phyloP scores from a whole-genome alignment of 352 stramenopile genomes.

The Phytophthora crassamura region DNA sequence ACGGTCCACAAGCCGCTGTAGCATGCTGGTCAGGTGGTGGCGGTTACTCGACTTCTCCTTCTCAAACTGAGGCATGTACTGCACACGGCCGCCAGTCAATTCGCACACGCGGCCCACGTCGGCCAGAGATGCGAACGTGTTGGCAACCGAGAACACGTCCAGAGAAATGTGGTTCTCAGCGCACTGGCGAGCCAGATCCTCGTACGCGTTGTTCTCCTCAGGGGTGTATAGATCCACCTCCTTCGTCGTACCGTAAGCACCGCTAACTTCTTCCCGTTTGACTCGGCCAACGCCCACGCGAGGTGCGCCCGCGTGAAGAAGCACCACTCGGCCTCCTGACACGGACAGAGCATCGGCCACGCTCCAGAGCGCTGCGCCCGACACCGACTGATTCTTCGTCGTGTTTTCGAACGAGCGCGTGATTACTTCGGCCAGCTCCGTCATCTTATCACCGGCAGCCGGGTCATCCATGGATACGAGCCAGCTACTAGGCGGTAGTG shows the following conservation, averaged over 20 bases:
- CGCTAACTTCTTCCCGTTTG: slow-evolving; percentile 82
- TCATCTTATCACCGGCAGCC: slow-evolving; percentile 72
- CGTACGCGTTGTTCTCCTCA: slow-evolving; percentile 73
- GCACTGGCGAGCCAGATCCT: slow-evolving; percentile 67
- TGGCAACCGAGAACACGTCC: slow-evolving; percentile 87
- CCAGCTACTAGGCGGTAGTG: slow-evolving; percentile 78
- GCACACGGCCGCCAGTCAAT: slow-evolving; percentile 84
- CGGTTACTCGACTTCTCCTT: slow-evolving; percentile 85
- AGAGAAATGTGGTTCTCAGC: slow-evolving; percentile 85
- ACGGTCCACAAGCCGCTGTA: slow-evolving; percentile 76
- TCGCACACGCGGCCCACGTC: slow-evolving; percentile 84
- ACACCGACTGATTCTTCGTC: slow-evolving; percentile 82
- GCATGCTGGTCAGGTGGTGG: slow-evolving; percentile 76
- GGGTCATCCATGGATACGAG: slow-evolving; percentile 86
- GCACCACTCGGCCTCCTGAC: slow-evolving; percentile 68
- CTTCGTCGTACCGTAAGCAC: slow-evolving; percentile 84
- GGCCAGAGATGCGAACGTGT: slow-evolving; percentile 83
- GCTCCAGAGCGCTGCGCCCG: slow-evolving; percentile 77
- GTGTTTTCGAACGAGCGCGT: slow-evolving; percentile 70
- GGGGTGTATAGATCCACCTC: slow-evolving; percentile 88
- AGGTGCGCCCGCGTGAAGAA: slow-evolving; percentile 82
- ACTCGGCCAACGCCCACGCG: slow-evolving; percentile 78
- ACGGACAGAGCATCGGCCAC: slow-evolving; percentile 74
- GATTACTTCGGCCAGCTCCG: slow-evolving; percentile 73
- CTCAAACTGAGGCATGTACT: slow-evolving; percentile 89